Conservation (phyloP, 2,329 filamentous ascomycete species). For the Xylariales sp. region DNA sequence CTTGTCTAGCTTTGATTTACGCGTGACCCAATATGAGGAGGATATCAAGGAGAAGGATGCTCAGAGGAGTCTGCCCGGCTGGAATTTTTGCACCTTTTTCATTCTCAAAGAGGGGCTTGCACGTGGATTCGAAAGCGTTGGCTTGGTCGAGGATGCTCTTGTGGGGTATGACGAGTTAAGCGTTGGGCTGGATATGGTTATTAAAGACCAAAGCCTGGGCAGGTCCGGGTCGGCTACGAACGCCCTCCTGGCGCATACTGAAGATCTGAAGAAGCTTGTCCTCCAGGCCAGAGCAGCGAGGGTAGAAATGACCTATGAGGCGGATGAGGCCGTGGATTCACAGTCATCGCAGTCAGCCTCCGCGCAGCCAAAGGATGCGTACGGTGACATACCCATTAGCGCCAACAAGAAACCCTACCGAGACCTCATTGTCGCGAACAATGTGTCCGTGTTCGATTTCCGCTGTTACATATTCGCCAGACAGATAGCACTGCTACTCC, state of each 20-base stretch:
- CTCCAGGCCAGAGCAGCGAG: constrained; percentile 62
- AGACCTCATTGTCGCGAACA: constrained; percentile 90
- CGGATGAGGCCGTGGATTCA: constrained; percentile 60
- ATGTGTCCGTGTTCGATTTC: constrained; percentile 97
- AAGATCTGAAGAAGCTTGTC: constrained; percentile 74
- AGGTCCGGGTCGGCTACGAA: constrained; percentile 75
- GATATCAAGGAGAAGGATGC: constrained; percentile 95
- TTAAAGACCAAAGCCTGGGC: constrained; percentile 77
- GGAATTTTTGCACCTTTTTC: constrained; percentile 99
- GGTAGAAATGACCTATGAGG: constrained; percentile 52
- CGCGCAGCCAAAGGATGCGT: constrained; percentile 52
- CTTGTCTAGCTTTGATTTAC: constrained; percentile 86
- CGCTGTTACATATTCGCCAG: constrained; percentile 92
- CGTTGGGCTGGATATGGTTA: constrained; percentile 83
- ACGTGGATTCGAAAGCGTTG: constrained; percentile 94
- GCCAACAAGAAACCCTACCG: constrained; percentile 83
- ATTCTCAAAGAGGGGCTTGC: constrained; percentile 96
- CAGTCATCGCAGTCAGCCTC: constrained; percentile 55
- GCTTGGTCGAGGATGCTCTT: constrained; percentile 92
- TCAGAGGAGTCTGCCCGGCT: constrained; percentile 87
- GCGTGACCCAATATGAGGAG: constrained; percentile 94
- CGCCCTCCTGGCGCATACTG: constrained; percentile 76
- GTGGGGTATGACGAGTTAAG: constrained; percentile 95
- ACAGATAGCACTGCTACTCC: constrained; percentile 83
- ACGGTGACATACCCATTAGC: constrained; percentile 70